These are phyloP conservation scores for Nepenthes mirabilis DNA, from an alignment of 148 eudicot genomes.

Conservation along the genomic window DNA sequence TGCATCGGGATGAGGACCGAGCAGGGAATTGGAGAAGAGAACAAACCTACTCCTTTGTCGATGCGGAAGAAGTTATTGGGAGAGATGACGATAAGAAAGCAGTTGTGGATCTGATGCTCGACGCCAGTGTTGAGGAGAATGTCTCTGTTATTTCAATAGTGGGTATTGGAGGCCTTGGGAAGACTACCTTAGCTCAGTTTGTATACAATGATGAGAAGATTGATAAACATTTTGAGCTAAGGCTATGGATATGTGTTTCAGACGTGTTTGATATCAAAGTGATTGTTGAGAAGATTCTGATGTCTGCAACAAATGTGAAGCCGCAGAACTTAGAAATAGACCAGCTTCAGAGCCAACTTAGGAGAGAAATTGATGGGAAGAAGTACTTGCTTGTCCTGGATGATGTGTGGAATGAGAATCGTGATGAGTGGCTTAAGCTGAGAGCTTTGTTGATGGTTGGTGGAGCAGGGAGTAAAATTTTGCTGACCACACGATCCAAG, in stretches of 20 bases:
- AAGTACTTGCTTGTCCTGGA: slow-evolving; percentile 13
- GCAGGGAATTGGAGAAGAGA: background rate
- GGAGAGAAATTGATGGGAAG: slow-evolving; percentile 5
- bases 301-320: background rate
- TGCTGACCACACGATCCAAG: slow-evolving; percentile 14
- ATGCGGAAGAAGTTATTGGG: slow-evolving; percentile 11
- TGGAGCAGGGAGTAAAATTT: slow-evolving; percentile 5
- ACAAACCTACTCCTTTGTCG: slow-evolving; percentile 8
- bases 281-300: slow-evolving; percentile 8
- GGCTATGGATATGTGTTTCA: slow-evolving; percentile 13
- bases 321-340: background rate
- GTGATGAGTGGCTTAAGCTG: slow-evolving; percentile 9
- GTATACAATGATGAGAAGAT: slow-evolving; percentile 10
- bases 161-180: background rate
- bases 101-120: slow-evolving; percentile 1
- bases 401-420: slow-evolving; percentile 14
- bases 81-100: slow-evolving; percentile 16
- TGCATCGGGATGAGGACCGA: background rate
- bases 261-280: slow-evolving; percentile 6
- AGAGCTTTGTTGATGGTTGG: slow-evolving; percentile 4
- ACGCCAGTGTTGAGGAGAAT: background rate
- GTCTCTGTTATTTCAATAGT: background rate
- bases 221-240: slow-evolving; percentile 4
- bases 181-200: slow-evolving; percentile 14
- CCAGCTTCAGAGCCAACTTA: slow-evolving; percentile 8